Base-by-base conservation (phyloP, 768 basidiomycete species). In the Heimioporus sp. region DNA sequence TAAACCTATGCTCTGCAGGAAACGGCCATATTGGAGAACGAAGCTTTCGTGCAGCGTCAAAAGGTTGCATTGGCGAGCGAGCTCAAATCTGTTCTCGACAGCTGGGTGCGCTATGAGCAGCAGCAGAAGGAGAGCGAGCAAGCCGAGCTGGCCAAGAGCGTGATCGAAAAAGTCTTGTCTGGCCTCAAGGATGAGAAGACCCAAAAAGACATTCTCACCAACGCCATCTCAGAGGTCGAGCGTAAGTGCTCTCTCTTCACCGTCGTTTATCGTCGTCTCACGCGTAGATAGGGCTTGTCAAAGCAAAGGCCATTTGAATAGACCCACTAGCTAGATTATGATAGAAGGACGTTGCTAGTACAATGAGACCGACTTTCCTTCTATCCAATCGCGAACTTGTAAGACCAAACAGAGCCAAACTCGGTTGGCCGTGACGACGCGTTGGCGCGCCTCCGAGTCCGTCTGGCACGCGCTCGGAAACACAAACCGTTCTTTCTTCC, bases 51-150 rank as follows among this genome's bases (percentile, higher is more conserved):
- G 42, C 90, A 92, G 67, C 81, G 84, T 62, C 97, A 99, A 77
- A 88, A 92, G 72, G 84, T 87, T 53, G 85, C 82, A 39, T 75
- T 98, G 65, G 85, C 94, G 30, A 57, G 88, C 40, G 97, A 99
- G 76, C 76, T 98, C 66, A 98, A 98, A 76, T 63, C 86, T 30
- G 95, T 98, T 37, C 83, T 99, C 51, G 97, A 98, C 78, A 91
- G 90, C 70, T 97, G 95, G 95, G 96, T 94, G 51, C 90, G 97
- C 68, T 94, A 86, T 73, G 96, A 98, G 78, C 95, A 97, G 68
- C 92, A 95, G 69, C 79, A 84, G 67, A 93, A 97, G 79, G 95
- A 99, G 79, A 88, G 82, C 65, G 93, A 99, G 76, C 97, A 99
- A 81, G 80, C 85, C 31, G 90, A 92, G 46, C 85, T 99, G 51